phyloP scores from a whole-genome alignment of 345 rosid genomes.

The Lumnitzera littorea region DNA sequence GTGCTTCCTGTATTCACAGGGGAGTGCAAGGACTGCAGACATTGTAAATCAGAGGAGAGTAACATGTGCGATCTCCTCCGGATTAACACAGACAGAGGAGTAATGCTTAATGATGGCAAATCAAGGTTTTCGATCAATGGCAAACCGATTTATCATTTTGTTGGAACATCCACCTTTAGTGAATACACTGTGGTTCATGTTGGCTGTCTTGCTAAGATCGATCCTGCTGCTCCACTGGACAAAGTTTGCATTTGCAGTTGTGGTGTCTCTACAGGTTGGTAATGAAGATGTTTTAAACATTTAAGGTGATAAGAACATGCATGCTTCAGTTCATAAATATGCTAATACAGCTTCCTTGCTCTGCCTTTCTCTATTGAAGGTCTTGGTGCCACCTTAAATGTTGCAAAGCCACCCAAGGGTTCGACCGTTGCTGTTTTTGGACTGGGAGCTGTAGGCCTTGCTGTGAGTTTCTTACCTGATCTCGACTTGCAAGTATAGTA shows the following conservation, averaged over 20 bases:
- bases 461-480: constrained; percentile 15
- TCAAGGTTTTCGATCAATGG: constrained; percentile 28
- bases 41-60: constrained; percentile 33
- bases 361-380: constrained; percentile 14
- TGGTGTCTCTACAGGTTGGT: constrained; percentile 30
- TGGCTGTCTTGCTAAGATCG: constrained; percentile 32
- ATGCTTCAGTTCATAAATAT: background rate
- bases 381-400: constrained; percentile 34
- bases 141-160: constrained; percentile 22
- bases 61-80: constrained; percentile 32
- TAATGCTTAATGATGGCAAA: constrained; percentile 32
- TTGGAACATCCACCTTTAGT: constrained; percentile 32
- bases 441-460: constrained; percentile 39
- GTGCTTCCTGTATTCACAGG: constrained; percentile 45
- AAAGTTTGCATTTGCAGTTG: constrained; percentile 38
- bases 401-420: constrained; percentile 31
- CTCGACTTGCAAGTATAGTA: too few species aligned
- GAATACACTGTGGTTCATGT: constrained; percentile 25
- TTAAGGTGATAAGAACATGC: too few species aligned
- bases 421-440: constrained; percentile 31
- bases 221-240: constrained; percentile 28
- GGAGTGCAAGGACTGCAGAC: constrained; percentile 34
- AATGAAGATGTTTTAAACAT: too few species aligned
- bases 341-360: too few species aligned
- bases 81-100: constrained; percentile 26